Percentiles rank a stretch among this genome's conserved stretches.
Evolutionary conservation across 768 basidiomycete genomes (phyloP).

Genomic region (Phlebiopsis gigantea): DNA sequence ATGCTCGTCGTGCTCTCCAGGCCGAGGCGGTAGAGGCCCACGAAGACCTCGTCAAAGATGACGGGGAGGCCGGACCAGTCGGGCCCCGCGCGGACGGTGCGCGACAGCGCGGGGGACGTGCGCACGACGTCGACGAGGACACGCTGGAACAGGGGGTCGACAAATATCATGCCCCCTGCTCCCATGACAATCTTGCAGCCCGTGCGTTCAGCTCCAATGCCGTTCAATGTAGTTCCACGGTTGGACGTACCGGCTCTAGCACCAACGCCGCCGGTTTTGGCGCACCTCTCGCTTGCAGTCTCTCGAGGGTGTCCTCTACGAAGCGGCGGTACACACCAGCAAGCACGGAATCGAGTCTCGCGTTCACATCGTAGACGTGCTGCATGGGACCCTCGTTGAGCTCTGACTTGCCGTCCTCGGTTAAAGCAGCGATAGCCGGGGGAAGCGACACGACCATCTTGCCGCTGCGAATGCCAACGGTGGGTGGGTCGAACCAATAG

Average conservation of each 20-base stretch:
- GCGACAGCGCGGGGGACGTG: slow-evolving; percentile 23
- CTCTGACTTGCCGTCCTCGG: slow-evolving; percentile 13
- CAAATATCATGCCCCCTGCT: slow-evolving; percentile 95
- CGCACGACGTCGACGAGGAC: slow-evolving; percentile 81
- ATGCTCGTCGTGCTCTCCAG: slow-evolving; percentile 57
- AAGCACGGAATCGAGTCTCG: slow-evolving; percentile 54
- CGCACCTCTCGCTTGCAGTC: slow-evolving; percentile 35
- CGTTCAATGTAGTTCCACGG: no score
- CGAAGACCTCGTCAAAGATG: slow-evolving; percentile 95
- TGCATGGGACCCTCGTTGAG: slow-evolving; percentile 42
- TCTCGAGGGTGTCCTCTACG: slow-evolving; percentile 47
- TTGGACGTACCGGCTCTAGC: slow-evolving; percentile 56
- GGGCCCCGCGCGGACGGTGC: slow-evolving; percentile 10
- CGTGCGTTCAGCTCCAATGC: neutral
- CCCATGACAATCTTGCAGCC: slow-evolving; percentile 67
- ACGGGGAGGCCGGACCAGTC: slow-evolving; percentile 76
- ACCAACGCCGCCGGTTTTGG: slow-evolving; percentile 68
- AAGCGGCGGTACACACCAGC: slow-evolving; percentile 58
- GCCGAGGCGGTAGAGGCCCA: slow-evolving; percentile 86
- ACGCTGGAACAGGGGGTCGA: slow-evolving; percentile 94
- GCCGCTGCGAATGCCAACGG: slow-evolving; percentile 64
- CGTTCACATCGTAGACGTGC: slow-evolving; percentile 65
- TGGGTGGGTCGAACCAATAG: slow-evolving; percentile 90
- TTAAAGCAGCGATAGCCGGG: slow-evolving; percentile 33
- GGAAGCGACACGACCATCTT: slow-evolving; percentile 50